Conservation (phyloP, 352 stramenopile genomes). For the Peronospora destructor region DNA sequence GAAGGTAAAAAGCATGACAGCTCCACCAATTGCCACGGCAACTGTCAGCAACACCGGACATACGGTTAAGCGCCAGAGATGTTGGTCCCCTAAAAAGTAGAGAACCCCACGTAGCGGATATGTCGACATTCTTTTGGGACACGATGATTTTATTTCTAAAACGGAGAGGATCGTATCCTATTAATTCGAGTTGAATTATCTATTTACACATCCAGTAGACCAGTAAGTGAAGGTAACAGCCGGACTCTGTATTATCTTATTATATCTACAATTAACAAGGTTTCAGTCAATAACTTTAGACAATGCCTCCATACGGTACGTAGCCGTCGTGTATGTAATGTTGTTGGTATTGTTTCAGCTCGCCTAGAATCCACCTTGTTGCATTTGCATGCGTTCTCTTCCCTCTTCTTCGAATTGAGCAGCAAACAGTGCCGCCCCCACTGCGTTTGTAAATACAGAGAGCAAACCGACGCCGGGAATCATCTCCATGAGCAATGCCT, state of each 20-base stretch:
- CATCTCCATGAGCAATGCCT: constrained; percentile 68
- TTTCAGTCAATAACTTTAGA: constrained; percentile 9
- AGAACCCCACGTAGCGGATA: constrained; percentile 34
- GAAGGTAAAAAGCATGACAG: constrained; percentile 35
- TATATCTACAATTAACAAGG: neutral
- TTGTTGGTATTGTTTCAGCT: constrained; percentile 13
- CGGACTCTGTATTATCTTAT: no score
- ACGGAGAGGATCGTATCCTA: no score
- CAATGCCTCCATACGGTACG: constrained; percentile 18
- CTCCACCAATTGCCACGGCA: constrained; percentile 31
- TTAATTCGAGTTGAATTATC: neutral
- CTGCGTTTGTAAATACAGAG: constrained; percentile 69
- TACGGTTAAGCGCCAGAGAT: constrained; percentile 38
- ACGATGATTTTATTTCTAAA: no score
- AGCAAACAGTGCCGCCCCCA: constrained; percentile 59
- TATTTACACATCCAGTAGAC: constrained; percentile 6
- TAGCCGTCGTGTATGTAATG: constrained; percentile 14
- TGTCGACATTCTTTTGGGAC: constrained; percentile 25
- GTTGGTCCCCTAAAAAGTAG: constrained; percentile 40
- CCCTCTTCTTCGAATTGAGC: constrained; percentile 53
- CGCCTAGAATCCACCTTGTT: constrained; percentile 6
- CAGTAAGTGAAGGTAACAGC: neutral
- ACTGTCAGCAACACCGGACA: constrained; percentile 49
- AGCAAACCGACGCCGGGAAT: constrained; percentile 54
- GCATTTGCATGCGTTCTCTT: constrained; percentile 7